Base-by-base conservation (phyloP, 1,284 basidiomycete species). In the Paramarasmius palmivorus region DNA sequence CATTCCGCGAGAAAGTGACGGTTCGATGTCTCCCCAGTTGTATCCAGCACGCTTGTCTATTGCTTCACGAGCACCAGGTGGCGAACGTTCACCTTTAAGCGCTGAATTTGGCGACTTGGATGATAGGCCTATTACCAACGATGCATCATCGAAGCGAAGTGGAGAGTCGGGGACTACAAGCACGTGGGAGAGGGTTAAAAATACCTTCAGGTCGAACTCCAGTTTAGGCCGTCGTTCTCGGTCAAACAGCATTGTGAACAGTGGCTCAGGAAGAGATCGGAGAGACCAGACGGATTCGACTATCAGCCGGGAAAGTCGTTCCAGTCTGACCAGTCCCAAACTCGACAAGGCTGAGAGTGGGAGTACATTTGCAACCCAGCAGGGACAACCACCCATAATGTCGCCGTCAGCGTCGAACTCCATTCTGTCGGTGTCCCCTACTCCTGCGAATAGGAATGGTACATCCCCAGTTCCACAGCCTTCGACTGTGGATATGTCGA, bases 241-340 rank as follows among this genome's bases (percentile, higher is more conserved):
- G 35, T 84, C 87, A 38, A 90, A 90, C 63, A 90, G 88, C 62
- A 78, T 89, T 53, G 78, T 77, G 42, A 78, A 32, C 29, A 32
- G 29, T 12, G 29, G 29, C 12, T 6, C 29, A 6, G 29, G 79
- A 39, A 80, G 86, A 41, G 84, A 88, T 42, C 72, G 79, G 58
- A 77, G 82, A 38, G 82, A 84, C 64, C 76, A 85, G 56, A 84
- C 83, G 2, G 85, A 88, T 61, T 88, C 87, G 22, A 82, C 83
- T 62, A 71, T 84, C 57, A 90, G 86, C 64, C 77, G 87, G 36
- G 89, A 91, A 70, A 92, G 89, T 62, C 85, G 84, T 14, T 81
- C 77, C 22, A 90, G 88, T 63, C 66, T 88, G 36, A 80, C 77
- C 5, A 82, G 83, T 59, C 73, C 77, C 3, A 84, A 81, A 68